Evolutionary conservation across 129 eudicot genomes (phyloP).

Genomic region (Escallonia rubra): DNA sequence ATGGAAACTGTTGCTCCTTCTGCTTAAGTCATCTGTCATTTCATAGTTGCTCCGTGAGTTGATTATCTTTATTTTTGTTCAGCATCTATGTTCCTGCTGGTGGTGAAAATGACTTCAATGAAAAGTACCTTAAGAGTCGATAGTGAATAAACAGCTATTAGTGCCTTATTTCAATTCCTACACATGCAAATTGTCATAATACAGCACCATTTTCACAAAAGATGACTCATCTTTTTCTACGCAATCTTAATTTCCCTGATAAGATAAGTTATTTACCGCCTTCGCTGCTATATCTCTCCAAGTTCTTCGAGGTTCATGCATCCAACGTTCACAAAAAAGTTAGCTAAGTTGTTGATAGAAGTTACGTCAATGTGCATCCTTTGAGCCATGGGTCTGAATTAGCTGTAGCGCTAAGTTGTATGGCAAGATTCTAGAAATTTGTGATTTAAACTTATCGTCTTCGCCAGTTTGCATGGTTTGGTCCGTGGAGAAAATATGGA

Average conservation of each 20-base stretch:
- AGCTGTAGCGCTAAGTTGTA: background rate
- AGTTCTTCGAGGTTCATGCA: background rate
- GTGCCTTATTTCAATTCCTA: background rate
- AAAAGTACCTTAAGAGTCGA: background rate
- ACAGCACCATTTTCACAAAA: too few relatives aligned
- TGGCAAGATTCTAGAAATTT: background rate
- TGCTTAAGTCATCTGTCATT: background rate
- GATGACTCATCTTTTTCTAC: too few relatives aligned
- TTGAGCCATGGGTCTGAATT: background rate
- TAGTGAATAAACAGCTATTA: background rate
- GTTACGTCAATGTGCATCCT: background rate
- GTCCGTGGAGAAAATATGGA: constrained; percentile 99
- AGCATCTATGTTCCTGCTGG: background rate
- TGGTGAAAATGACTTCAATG: background rate
- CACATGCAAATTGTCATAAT: too few relatives aligned
- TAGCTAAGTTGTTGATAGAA: background rate
- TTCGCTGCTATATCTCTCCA: constrained; percentile 7
- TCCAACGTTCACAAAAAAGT: background rate
- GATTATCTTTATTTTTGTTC: background rate
- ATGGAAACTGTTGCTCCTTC: background rate
- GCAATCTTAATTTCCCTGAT: background rate
- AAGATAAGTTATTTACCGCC: background rate
- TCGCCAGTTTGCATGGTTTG: constrained; percentile 79
- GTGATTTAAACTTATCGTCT: constrained; percentile 1
- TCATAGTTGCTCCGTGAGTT: background rate